phyloP scores from a whole-genome alignment of 129 eudicot genomes.

The Silybum marianum region DNA sequence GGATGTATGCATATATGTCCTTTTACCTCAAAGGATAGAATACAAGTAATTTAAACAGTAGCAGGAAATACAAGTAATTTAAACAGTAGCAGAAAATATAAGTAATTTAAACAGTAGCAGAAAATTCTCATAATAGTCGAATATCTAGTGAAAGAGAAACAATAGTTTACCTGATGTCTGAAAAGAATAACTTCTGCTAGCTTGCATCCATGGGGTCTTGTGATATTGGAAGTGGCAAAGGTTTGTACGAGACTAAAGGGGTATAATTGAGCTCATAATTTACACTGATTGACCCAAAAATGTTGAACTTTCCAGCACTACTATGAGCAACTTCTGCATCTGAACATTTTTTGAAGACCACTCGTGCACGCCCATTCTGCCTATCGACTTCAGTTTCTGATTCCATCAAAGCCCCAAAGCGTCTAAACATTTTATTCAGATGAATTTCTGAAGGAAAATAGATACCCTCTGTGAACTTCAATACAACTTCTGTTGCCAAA shows the following conservation, averaged over 20 bases:
- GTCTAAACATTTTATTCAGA: conserved; percentile 63
- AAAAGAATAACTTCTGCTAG: conserved; percentile 20
- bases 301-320: conserved; percentile 69
- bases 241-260: conserved; percentile 56
- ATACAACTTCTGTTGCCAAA: conserved; percentile 62
- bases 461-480: conserved; percentile 54
- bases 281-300: conserved; percentile 71
- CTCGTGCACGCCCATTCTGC: conserved; percentile 63
- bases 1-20: not conserved
- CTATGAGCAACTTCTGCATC: conserved; percentile 88
- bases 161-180: conserved; percentile 36
- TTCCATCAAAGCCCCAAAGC: conserved; percentile 81
- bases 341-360: conserved; percentile 72
- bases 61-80: not conserved
- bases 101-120: not conserved
- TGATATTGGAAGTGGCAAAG: conserved; percentile 46
- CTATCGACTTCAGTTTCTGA: conserved; percentile 82
- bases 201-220: conserved; percentile 48
- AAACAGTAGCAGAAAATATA: not conserved
- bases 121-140: conserved; percentile 14
- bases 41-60: not conserved
- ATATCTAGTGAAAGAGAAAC: conserved; percentile 8
- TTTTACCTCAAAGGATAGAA: not conserved
- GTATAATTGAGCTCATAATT: conserved; percentile 71
- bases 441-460: conserved; percentile 53